Conservation (phyloP, 192 early-diverging fungal species). For the Coemansia sp. region DNA sequence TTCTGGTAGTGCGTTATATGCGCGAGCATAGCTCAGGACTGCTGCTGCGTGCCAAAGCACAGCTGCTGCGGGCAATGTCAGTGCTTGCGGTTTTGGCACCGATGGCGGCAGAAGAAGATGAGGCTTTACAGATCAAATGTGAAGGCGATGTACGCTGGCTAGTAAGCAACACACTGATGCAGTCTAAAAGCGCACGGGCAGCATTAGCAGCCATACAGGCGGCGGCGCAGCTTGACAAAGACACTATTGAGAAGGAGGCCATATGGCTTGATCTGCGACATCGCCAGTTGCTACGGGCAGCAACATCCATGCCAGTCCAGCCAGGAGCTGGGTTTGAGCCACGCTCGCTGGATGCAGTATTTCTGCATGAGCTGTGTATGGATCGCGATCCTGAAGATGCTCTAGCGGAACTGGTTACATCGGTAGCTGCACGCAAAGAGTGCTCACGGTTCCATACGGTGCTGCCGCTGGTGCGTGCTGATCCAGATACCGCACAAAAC, state of each 20-base stretch:
- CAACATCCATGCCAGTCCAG: conserved; percentile 22
- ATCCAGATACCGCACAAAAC: conserved; percentile 26
- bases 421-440: conserved; percentile 21
- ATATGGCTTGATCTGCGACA: conserved; percentile 22
- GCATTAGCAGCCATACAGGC: conserved; percentile 22
- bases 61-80: conserved; percentile 28
- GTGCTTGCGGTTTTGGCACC: conserved; percentile 10
- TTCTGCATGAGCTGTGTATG: conserved; percentile 28
- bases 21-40: conserved; percentile 1
- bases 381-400: conserved; percentile 15
- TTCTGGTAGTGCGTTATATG: conserved; percentile 11
- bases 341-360: conserved; percentile 18
- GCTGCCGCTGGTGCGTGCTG: conserved; percentile 27
- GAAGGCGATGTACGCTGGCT: conserved; percentile 34
- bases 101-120: neutral
- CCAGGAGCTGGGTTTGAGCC: neutral
- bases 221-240: conserved; percentile 7
- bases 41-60: neutral
- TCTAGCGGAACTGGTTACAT: conserved; percentile 30
- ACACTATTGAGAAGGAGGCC: neutral
- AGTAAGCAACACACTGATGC: conserved; percentile 17
- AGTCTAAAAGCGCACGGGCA: conserved; percentile 9
- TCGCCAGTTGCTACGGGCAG: conserved; percentile 18
- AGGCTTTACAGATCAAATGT: neutral
- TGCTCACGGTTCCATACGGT: conserved; percentile 16